Evolutionary conservation across 805 yeast species (phyloP).

Genomic region (Debaryomyces hansenii): DNA sequence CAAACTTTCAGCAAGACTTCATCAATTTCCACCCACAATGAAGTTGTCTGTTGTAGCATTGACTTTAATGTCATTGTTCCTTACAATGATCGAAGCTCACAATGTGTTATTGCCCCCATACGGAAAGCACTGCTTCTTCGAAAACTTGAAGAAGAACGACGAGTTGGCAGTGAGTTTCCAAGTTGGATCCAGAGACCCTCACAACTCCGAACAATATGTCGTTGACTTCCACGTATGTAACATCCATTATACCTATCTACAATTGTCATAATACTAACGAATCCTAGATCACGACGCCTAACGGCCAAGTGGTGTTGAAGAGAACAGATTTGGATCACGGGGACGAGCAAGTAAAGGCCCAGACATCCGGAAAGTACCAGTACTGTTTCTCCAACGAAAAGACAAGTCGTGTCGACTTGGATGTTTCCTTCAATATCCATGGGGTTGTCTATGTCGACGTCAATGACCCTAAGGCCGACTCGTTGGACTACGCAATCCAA

Average conservation of each 20-base stretch:
- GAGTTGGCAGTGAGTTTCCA: slow-evolving; percentile 87
- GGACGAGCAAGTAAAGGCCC: slow-evolving; percentile 67
- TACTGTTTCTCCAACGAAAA: slow-evolving; percentile 93
- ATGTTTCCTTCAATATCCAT: slow-evolving; percentile 92
- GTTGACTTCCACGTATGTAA: slow-evolving; percentile 54
- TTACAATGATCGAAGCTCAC: slow-evolving; percentile 52
- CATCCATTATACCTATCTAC: slow-evolving; percentile 1
- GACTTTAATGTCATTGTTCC: not conserved
- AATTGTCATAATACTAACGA: slow-evolving; percentile 6
- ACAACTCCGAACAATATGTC: slow-evolving; percentile 61
- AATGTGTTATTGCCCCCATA: slow-evolving; percentile 79
- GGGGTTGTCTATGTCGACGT: slow-evolving; percentile 86
- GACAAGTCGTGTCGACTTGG: slow-evolving; percentile 70
- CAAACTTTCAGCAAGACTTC: not conserved
- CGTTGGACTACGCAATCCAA: slow-evolving; percentile 81
- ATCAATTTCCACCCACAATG: not conserved
- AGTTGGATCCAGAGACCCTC: slow-evolving; percentile 85
- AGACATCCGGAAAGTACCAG: slow-evolving; percentile 67
- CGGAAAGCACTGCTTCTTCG: slow-evolving; percentile 88
- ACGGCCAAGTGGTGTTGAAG: slow-evolving; percentile 49
- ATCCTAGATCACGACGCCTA: slow-evolving; percentile 30
- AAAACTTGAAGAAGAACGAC: slow-evolving; percentile 77
- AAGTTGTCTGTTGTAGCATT: not conserved
- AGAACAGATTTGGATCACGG: slow-evolving; percentile 72
- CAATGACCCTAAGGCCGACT: slow-evolving; percentile 71